Base-by-base conservation (phyloP, 805 yeast genomes). In the Yarrowia yakushimensis region DNA sequence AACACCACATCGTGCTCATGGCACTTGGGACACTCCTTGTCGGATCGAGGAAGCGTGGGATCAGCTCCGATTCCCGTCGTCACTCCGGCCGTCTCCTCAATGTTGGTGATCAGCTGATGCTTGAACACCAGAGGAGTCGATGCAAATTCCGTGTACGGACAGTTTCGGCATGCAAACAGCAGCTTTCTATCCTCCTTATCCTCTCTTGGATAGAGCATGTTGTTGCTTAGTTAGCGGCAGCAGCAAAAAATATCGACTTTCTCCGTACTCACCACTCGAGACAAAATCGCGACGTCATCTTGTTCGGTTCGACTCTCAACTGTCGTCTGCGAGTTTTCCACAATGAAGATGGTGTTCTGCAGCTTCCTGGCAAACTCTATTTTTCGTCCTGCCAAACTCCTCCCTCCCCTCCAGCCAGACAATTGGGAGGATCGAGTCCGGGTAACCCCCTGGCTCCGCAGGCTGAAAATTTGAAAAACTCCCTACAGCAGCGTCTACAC, bases 191-290 rank as follows among this genome's bases (percentile, higher is more conserved):
- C 75, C 64, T 86, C 90, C 71, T 87, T 89, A 73, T 94, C 98
- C 78, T 94, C 99, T 68, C 90, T 85, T 20, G 99, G 99, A 74
- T 94, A 94, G 77, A 94, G 82, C 99, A 94, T 94, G 74, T 94
- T 94, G 82, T 94, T 94, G 83, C 96, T 69, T 23, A 17, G 39
- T 55, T 55, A 55, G 61, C 9, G 20, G n/a, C n/a, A n/a, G n/a
- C n/a, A n/a, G n/a, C n/a, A n/a, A n/a, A n/a, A n/a, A n/a, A n/a
- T n/a, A n/a, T n/a, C n/a, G n/a, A n/a, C 30, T 27, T 11, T 27
- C 30, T 11, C 10, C 30, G 30, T 17, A 71, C 80, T 63, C 65
- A 76, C 79, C 86, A 93, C 73, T 93, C 96, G 70, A 94, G 86
- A 76, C 99, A 93, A 79, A 93, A 93, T 73, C 97, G 83, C 77